These are phyloP conservation scores for Venturia oleaginea DNA, from an alignment of 2,329 filamentous ascomycete species.

Conservation along the genomic window DNA sequence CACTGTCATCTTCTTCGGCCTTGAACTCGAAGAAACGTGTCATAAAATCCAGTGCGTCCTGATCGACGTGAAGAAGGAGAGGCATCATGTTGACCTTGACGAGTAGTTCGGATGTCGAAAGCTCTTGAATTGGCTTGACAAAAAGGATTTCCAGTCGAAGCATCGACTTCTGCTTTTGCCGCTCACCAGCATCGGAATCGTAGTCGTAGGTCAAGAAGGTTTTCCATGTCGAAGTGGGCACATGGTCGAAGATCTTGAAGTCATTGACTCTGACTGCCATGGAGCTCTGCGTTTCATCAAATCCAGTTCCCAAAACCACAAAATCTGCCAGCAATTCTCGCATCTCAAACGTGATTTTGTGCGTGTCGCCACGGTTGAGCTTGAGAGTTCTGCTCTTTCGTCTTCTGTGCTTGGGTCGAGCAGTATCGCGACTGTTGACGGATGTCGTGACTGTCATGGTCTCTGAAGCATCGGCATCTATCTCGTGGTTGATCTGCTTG, in stretches of 20 bases:
- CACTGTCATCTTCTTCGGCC: conserved; percentile 46
- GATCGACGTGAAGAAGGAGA: conserved; percentile 85
- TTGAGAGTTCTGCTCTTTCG: conserved; percentile 50
- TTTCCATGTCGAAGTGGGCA: conserved; percentile 94
- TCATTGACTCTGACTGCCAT: conserved; percentile 74
- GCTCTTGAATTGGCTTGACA: conserved; percentile 72
- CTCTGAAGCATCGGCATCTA: conserved; percentile 79
- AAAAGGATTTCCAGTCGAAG: conserved; percentile 80
- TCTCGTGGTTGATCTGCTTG: conserved; percentile 74
- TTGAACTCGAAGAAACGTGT: conserved; percentile 98
- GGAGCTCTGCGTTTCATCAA: conserved; percentile 77
- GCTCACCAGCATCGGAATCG: conserved; percentile 74
- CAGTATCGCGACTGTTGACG: conserved; percentile 43
- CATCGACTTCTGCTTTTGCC: conserved; percentile 83
- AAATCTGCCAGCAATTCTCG: conserved; percentile 76
- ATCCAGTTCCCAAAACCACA: conserved; percentile 65
- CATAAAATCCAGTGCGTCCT: conserved; percentile 95
- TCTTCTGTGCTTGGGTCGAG: conserved; percentile 18
- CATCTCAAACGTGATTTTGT: conserved; percentile 94
- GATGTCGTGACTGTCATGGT: conserved; percentile 81
- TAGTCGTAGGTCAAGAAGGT: conserved; percentile 97
- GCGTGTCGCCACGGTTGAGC: conserved; percentile 74
- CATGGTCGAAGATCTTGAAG: conserved; percentile 85
- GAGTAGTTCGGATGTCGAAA: conserved; percentile 84
- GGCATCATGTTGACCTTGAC: conserved; percentile 72